phyloP scores from a whole-genome alignment of 192 early-diverging fungal species.

The Chytriomyces sp. region DNA sequence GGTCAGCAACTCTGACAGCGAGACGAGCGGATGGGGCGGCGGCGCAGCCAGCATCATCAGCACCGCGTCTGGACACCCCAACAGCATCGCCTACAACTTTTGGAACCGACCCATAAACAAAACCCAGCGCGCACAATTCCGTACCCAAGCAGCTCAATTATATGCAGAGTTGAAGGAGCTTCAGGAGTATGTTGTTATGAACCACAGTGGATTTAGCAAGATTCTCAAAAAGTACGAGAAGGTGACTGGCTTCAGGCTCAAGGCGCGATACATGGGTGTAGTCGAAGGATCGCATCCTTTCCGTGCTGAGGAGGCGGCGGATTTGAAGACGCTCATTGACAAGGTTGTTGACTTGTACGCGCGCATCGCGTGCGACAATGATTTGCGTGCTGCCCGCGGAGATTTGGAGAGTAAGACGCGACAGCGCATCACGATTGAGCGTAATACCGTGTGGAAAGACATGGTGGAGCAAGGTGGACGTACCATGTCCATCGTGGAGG shows the following conservation, averaged over 20 bases:
- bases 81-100: slow-evolving; percentile 28
- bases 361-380: slow-evolving; percentile 58
- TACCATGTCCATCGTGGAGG: slow-evolving; percentile 28
- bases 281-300: slow-evolving; percentile 75
- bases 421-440: slow-evolving; percentile 92
- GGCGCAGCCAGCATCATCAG: neutral
- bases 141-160: slow-evolving; percentile 64
- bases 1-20: neutral
- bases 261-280: slow-evolving; percentile 66
- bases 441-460: slow-evolving; percentile 97
- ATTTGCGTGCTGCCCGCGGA: slow-evolving; percentile 63
- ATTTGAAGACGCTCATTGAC: slow-evolving; percentile 66
- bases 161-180: slow-evolving; percentile 86
- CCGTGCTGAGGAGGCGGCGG: slow-evolving; percentile 60
- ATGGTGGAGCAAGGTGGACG: slow-evolving; percentile 65
- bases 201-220: slow-evolving; percentile 91
- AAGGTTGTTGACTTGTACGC: slow-evolving; percentile 67
- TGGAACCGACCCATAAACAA: slow-evolving; percentile 37
- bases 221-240: slow-evolving; percentile 98
- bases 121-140: slow-evolving; percentile 43
- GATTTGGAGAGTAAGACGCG: slow-evolving; percentile 82
- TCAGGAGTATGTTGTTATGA: slow-evolving; percentile 84
- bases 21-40: neutral
- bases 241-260: slow-evolving; percentile 76
- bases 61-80: neutral